Percentiles rank a stretch among this genome's conserved stretches.
Evolutionary conservation across 1,284 basidiomycete genomes (phyloP).

Genomic region (Irpex sp.): DNA sequence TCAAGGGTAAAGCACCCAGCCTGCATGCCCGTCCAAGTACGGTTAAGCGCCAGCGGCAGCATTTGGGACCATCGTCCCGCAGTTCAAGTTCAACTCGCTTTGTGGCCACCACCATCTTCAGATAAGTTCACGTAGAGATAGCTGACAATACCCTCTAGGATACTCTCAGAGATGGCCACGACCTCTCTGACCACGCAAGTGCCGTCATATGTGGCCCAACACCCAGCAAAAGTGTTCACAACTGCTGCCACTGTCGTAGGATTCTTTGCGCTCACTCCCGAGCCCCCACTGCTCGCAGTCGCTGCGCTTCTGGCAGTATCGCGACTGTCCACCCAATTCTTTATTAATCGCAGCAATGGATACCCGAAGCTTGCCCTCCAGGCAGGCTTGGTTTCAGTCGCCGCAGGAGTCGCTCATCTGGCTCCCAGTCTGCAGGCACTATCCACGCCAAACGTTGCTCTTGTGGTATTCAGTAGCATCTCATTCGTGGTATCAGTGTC

Average conservation of each 20-base stretch:
- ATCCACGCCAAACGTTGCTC: conserved; percentile 46
- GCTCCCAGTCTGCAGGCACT: conserved; percentile 52
- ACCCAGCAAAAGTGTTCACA: conserved; percentile 38
- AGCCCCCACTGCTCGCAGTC: conserved; percentile 49
- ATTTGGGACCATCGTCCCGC: no score
- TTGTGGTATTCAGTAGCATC: conserved; percentile 40
- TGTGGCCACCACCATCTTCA: neutral
- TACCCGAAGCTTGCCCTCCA: conserved; percentile 33
- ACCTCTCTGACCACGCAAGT: neutral
- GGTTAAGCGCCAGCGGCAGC: no score
- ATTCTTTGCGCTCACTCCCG: conserved; percentile 42
- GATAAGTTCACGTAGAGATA: neutral
- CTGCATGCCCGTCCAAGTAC: no score
- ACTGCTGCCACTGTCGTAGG: conserved; percentile 33
- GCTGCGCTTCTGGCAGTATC: conserved; percentile 44
- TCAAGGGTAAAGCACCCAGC: neutral
- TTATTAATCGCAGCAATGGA: conserved; percentile 34
- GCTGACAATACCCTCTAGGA: neutral
- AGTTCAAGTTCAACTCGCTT: no score
- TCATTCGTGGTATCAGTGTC: conserved; percentile 42
- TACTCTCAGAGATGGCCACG: neutral
- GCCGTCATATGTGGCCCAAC: conserved; percentile 28
- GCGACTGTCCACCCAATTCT: conserved; percentile 45
- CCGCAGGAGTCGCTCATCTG: conserved; percentile 43
- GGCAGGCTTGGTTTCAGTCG: conserved; percentile 38